phyloP scores from a whole-genome alignment of 2,329 filamentous ascomycete species.

The Colletotrichum limetticola region DNA sequence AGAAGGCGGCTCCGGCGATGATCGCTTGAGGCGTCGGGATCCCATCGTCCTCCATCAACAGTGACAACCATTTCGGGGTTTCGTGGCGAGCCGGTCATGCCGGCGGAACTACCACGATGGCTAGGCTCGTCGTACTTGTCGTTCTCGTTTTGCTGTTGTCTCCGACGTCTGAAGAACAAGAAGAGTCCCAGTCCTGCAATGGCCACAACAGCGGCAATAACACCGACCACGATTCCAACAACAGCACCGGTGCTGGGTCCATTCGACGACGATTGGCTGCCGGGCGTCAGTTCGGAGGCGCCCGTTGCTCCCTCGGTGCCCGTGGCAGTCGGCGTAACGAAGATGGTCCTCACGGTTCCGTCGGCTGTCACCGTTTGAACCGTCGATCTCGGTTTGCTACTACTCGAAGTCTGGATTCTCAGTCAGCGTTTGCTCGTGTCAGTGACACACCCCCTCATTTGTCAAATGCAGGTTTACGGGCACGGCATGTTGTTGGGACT shows the following conservation, averaged over 20 bases:
- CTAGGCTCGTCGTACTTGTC: conserved; percentile 57
- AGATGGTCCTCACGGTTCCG: conserved; percentile 65
- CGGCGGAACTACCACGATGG: conserved; percentile 62
- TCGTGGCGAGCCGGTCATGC: conserved; percentile 56
- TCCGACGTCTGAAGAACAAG: conserved; percentile 57
- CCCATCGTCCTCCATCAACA: conserved; percentile 39
- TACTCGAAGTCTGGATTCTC: conserved; percentile 1
- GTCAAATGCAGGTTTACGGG: conserved; percentile 4
- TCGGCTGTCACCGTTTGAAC: conserved; percentile 66
- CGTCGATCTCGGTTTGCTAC: conserved; percentile 17
- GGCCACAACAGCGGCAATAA: conserved; percentile 53
- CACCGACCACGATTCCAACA: conserved; percentile 54
- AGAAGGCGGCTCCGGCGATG: conserved; percentile 60
- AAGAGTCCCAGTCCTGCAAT: conserved; percentile 51
- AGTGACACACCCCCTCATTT: conserved; percentile 11
- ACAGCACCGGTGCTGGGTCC: conserved; percentile 58
- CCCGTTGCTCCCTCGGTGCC: conserved; percentile 37
- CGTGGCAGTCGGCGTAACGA: conserved; percentile 56
- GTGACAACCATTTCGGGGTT: conserved; percentile 53
- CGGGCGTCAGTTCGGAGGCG: conserved; percentile 14
- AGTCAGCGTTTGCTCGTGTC: conserved; percentile 6
- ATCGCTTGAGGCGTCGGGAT: conserved; percentile 24
- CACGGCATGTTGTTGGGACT: conserved; percentile 24
- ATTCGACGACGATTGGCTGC: conserved; percentile 8
- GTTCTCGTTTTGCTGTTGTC: conserved; percentile 53